Conservation (phyloP, 108 stramenopile genomes). For the Cyclotella choctawhatcheeana region DNA sequence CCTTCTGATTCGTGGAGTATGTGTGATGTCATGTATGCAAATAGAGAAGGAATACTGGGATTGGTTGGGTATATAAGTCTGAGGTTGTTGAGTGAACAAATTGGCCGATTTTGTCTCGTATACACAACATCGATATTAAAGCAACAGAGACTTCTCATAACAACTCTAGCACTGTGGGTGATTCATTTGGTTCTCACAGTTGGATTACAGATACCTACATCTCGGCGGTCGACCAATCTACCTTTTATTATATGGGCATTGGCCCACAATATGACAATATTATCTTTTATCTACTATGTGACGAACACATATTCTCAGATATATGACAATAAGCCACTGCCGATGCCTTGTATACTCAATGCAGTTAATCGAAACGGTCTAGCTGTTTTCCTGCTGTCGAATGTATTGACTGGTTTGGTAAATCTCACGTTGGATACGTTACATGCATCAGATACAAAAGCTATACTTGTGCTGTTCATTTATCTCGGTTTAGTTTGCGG, state of each 20-base stretch:
- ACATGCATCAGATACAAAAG: conserved; percentile 55
- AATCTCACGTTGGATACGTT: conserved; percentile 88
- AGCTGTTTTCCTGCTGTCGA: conserved; percentile 86
- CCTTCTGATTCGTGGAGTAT: neutral
- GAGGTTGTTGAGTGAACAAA: conserved; percentile 64
- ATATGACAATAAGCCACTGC: conserved; percentile 1
- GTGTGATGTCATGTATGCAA: conserved; percentile 73
- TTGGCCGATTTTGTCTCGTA: conserved; percentile 63
- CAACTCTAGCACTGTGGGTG: conserved; percentile 44
- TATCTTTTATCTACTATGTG: conserved; percentile 48
- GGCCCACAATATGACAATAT: conserved; percentile 64
- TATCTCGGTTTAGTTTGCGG: conserved; percentile 67
- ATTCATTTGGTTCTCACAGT: conserved; percentile 28
- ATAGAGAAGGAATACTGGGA: conserved; percentile 91
- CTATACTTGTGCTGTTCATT: conserved; percentile 58
- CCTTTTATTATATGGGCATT: conserved; percentile 75
- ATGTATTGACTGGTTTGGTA: conserved; percentile 84
- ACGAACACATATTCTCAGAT: neutral
- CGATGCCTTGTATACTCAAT: conserved; percentile 54
- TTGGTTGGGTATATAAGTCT: conserved; percentile 76
- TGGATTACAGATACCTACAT: conserved; percentile 56
- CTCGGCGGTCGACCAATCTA: conserved; percentile 81
- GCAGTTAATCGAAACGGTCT: conserved; percentile 84
- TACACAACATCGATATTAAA: conserved; percentile 2
- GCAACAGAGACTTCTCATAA: conserved; percentile 27